These are phyloP conservation scores for Phyllostachys edulis DNA, from an alignment of 176 grass and related monocot species.

Conservation along the genomic window DNA sequence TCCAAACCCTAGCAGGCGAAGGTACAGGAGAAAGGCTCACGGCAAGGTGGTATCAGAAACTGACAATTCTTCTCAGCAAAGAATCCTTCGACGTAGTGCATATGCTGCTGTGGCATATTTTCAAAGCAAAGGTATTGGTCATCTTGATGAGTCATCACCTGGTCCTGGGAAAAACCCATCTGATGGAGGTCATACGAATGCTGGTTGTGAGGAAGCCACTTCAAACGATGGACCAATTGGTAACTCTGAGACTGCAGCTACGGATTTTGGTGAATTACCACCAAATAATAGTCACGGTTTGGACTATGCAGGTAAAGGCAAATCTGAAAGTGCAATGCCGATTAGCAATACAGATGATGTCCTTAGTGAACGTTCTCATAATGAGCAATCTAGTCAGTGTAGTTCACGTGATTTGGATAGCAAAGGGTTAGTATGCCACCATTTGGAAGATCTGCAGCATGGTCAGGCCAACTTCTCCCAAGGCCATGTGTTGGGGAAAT, in stretches of 20 bases:
- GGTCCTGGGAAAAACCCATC: constrained; percentile 39
- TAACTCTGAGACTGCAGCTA: not conserved
- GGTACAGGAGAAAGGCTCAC: constrained; percentile 59
- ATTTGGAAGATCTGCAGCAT: constrained; percentile 26
- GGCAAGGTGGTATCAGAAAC: constrained; percentile 54
- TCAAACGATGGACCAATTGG: constrained; percentile 2
- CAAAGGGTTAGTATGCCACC: constrained; percentile 4
- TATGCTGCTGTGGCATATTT: constrained; percentile 78
- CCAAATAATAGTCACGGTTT: not conserved
- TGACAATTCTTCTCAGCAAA: constrained; percentile 73
- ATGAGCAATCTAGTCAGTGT: constrained; percentile 29
- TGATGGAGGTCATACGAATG: constrained; percentile 40
- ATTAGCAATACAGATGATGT: constrained; percentile 17
- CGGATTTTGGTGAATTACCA: not conserved
- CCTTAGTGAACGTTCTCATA: constrained; percentile 23
- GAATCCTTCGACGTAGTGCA: constrained; percentile 73
- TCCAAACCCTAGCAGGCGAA: constrained; percentile 42
- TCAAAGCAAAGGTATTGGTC: constrained; percentile 35
- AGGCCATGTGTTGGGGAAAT: not conserved
- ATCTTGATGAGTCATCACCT: constrained; percentile 36
- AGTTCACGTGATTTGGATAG: constrained; percentile 4
- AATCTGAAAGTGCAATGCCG: constrained; percentile 20
- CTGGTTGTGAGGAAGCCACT: not conserved
- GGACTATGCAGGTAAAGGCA: constrained; percentile 19
- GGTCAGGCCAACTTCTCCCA: constrained; percentile 10